These are phyloP conservation scores for Termitomyces sp. DNA, from an alignment of 768 basidiomycete species.

Conservation along the genomic window DNA sequence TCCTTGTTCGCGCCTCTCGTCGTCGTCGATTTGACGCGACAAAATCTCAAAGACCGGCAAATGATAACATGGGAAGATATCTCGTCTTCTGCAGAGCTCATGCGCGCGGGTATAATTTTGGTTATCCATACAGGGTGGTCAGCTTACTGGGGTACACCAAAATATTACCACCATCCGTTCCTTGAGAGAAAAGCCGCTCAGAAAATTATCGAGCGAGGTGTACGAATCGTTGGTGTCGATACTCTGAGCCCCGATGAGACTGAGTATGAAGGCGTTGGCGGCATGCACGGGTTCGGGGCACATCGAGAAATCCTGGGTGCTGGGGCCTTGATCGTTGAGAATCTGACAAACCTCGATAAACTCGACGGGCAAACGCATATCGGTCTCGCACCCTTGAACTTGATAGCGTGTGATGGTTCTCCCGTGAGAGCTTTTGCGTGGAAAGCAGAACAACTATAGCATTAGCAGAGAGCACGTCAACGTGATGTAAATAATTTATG, in stretches of 20 bases:
- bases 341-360: slow-evolving; percentile 48
- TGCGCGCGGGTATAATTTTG: slow-evolving; percentile 38
- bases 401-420: slow-evolving; percentile 59
- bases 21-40: slow-evolving; percentile 45
- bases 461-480: not conserved
- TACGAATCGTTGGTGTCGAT: slow-evolving; percentile 57
- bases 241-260: slow-evolving; percentile 66
- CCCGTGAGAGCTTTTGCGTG: slow-evolving; percentile 67
- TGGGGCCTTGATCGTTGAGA: slow-evolving; percentile 66
- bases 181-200: slow-evolving; percentile 48
- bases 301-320: slow-evolving; percentile 57
- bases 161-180: slow-evolving; percentile 62
- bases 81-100: slow-evolving; percentile 25
- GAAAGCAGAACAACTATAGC: slow-evolving; percentile 9
- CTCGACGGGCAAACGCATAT: slow-evolving; percentile 32
- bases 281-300: slow-evolving; percentile 38
- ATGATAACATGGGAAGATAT: slow-evolving; percentile 54
- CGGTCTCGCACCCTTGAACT: slow-evolving; percentile 50
- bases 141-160: slow-evolving; percentile 38
- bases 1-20: slow-evolving; percentile 50
- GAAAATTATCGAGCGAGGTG: slow-evolving; percentile 42
- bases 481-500: not conserved
- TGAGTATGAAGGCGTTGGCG: slow-evolving; percentile 25
- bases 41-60: slow-evolving; percentile 23
- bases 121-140: slow-evolving; percentile 70